These are phyloP conservation scores for Litchi chinensis DNA, from an alignment of 345 rosid species.

Conservation along the genomic window DNA sequence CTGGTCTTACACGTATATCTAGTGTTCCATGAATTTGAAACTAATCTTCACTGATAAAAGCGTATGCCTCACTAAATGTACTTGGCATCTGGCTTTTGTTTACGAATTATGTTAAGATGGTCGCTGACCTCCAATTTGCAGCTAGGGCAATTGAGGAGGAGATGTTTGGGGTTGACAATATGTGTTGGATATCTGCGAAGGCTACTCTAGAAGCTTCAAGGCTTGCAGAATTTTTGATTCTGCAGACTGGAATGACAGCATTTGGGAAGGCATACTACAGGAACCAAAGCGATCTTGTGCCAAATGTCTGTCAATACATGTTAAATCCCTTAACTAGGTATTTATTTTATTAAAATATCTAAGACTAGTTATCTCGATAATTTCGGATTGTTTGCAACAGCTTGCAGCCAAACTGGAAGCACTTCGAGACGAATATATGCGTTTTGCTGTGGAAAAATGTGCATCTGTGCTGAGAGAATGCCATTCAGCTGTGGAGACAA, in stretches of 20 bases:
- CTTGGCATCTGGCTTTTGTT: background rate
- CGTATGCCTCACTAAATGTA: background rate
- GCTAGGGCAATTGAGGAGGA: constrained; percentile 95
- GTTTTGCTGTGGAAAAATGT: constrained; percentile 83
- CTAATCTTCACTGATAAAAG: background rate
- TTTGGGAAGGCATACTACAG: constrained; percentile 93
- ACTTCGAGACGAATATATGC: constrained; percentile 87
- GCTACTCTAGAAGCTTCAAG: constrained; percentile 91
- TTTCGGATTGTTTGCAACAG: constrained; percentile 41
- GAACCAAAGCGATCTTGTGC: constrained; percentile 81
- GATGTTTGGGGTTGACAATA: constrained; percentile 82
- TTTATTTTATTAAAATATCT: background rate
- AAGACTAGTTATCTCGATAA: background rate
- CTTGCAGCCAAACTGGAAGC: constrained; percentile 93
- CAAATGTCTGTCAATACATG: constrained; percentile 53
- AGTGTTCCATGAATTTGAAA: background rate
- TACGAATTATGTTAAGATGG: constrained; percentile 6
- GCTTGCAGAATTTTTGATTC: constrained; percentile 79
- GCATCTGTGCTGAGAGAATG: constrained; percentile 75
- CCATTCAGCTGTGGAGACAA: constrained; percentile 86
- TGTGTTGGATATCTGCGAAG: constrained; percentile 93
- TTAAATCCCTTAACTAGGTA: constrained; percentile 7
- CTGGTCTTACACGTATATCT: background rate
- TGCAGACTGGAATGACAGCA: constrained; percentile 97
- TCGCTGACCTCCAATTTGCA: constrained; percentile 41